phyloP scores from a whole-genome alignment of 2,329 filamentous ascomycete species.

The Colletotrichum scovillei region DNA sequence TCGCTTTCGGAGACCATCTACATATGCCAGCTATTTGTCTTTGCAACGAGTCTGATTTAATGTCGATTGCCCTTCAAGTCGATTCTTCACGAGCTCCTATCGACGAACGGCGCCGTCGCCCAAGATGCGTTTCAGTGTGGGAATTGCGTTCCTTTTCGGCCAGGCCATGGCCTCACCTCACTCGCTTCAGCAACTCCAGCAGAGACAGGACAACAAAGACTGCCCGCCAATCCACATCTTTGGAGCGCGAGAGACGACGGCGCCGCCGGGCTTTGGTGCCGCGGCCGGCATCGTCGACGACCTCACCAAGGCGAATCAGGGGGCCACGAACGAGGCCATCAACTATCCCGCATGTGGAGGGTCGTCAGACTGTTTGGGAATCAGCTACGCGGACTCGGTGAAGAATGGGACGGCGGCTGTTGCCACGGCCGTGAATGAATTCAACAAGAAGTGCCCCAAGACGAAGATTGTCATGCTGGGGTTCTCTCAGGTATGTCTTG shows the following conservation, averaged over 20 bases:
- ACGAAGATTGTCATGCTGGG: slow-evolving; percentile 70
- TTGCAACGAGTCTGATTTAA: slow-evolving; percentile 2
- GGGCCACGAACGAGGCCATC: slow-evolving; percentile 66
- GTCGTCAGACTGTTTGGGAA: slow-evolving; percentile 65
- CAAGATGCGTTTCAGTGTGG: slow-evolving; percentile 24
- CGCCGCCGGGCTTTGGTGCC: slow-evolving; percentile 63
- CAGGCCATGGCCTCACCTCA: slow-evolving; percentile 22
- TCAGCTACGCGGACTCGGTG: slow-evolving; percentile 70
- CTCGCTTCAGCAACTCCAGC: not conserved
- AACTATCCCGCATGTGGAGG: slow-evolving; percentile 73
- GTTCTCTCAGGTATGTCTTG: slow-evolving; percentile 65
- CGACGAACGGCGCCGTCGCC: not conserved
- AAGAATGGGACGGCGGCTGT: slow-evolving; percentile 68
- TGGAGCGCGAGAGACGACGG: slow-evolving; percentile 60
- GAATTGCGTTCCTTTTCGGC: slow-evolving; percentile 14
- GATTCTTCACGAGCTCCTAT: not conserved
- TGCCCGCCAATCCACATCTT: slow-evolving; percentile 58
- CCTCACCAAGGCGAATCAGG: slow-evolving; percentile 58
- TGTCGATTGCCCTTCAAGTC: not conserved
- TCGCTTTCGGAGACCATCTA: not conserved
- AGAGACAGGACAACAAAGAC: slow-evolving; percentile 10
- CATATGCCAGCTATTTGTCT: not conserved
- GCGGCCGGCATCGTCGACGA: slow-evolving; percentile 61
- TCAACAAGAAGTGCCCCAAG: slow-evolving; percentile 65
- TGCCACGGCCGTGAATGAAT: slow-evolving; percentile 67